phyloP scores from a whole-genome alignment of 345 rosid species.

The Camelina laxa region DNA sequence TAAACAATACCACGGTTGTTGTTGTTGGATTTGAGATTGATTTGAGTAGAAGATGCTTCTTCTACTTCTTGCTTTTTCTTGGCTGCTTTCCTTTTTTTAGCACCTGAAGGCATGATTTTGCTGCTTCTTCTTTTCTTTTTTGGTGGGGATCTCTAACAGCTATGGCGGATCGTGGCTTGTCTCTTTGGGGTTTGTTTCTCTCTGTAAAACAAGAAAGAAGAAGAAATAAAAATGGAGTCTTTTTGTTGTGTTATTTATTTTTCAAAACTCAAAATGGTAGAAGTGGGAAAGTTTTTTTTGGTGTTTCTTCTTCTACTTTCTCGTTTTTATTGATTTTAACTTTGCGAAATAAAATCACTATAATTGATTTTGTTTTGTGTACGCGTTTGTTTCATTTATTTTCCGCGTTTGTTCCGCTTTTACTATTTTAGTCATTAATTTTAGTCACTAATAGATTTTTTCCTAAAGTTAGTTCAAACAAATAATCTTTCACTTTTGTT shows the following conservation, averaged over 20 bases:
- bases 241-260: neutral
- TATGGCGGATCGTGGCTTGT: conserved; percentile 44
- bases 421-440: conserved; percentile 1
- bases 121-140: neutral
- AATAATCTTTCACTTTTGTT: too few relatives aligned
- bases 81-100: conserved; percentile 91
- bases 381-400: conserved; percentile 27
- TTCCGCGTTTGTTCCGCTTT: conserved; percentile 38
- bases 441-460: too few relatives aligned
- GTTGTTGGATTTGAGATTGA: conserved; percentile 41
- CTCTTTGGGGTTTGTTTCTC: conserved; percentile 17
- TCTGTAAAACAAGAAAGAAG: conserved; percentile 24
- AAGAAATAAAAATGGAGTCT: neutral
- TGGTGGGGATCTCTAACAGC: conserved; percentile 44
- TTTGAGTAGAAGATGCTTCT: conserved; percentile 46
- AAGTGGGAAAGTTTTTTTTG: conserved; percentile 38
- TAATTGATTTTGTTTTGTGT: neutral
- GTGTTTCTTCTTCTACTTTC: conserved; percentile 10
- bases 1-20: conserved; percentile 47
- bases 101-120: conserved; percentile 79
- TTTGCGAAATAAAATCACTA: neutral
- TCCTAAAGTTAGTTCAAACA: too few relatives aligned
- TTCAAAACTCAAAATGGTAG: conserved; percentile 40
- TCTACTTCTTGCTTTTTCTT: conserved; percentile 77
- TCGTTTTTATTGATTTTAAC: neutral